Conservation (phyloP, 164 flowering plant species). For the Stephania cephalantha region DNA sequence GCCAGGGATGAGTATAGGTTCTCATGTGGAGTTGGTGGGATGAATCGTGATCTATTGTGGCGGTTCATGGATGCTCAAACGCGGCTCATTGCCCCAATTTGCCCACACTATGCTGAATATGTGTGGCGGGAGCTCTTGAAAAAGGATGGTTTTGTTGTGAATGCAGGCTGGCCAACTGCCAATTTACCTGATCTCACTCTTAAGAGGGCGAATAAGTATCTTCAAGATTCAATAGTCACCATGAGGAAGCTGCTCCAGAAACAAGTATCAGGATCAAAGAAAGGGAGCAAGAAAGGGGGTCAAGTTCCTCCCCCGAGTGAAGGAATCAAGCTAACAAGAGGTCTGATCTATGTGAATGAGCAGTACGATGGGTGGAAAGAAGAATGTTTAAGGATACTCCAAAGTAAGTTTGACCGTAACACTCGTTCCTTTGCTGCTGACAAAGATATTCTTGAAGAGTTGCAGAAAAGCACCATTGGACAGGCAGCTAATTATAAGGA, state of each 20-base stretch:
- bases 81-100: slow-evolving; percentile 75
- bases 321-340: slow-evolving; percentile 34
- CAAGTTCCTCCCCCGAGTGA: slow-evolving; percentile 24
- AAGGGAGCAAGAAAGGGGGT: slow-evolving; percentile 46
- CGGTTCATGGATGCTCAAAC: slow-evolving; percentile 93
- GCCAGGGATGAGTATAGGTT: slow-evolving; percentile 89
- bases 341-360: slow-evolving; percentile 73
- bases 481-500: slow-evolving; percentile 48
- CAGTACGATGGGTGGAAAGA: slow-evolving; percentile 84
- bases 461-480: slow-evolving; percentile 41
- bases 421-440: slow-evolving; percentile 56
- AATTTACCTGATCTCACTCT: slow-evolving; percentile 60
- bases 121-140: slow-evolving; percentile 73
- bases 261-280: slow-evolving; percentile 61
- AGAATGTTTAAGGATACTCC: slow-evolving; percentile 62
- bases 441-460: slow-evolving; percentile 45
- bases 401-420: slow-evolving; percentile 36
- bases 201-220: slow-evolving; percentile 67
- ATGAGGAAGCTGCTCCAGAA: slow-evolving; percentile 84
- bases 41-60: slow-evolving; percentile 65
- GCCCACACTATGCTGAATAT: slow-evolving; percentile 85
- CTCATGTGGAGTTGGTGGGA: slow-evolving; percentile 69
- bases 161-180: slow-evolving; percentile 71
- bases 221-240: slow-evolving; percentile 61
- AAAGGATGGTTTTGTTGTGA: slow-evolving; percentile 67